Evolutionary conservation across 2,329 filamentous ascomycete genomes (phyloP), one percentile per base, ranked within the genome.

Genomic region (Fusarium concolor): DNA sequence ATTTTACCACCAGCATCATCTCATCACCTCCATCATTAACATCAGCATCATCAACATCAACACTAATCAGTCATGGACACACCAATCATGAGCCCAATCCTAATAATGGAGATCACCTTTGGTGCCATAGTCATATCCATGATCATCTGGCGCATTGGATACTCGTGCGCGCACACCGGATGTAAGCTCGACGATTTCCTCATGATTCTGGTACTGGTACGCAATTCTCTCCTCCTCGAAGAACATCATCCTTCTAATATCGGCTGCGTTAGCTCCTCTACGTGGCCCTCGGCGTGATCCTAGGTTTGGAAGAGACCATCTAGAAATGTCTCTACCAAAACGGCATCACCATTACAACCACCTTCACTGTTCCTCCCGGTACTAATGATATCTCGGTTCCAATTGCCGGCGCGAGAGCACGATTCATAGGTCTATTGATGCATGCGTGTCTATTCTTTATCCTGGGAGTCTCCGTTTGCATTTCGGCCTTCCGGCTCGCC

Each of bases 401-500:
- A 67, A 56, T 69, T 50, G 56, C 62, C 11, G 86, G 86, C 0
- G 85, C 85, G 15, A 87, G 87, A 70, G 81, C 84, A 1, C 84
- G 87, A 58, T 71, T 89, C 7, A 74, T 82, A 1, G 84, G 85
- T 8, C 87, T 85, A 84, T 79, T 82, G 11, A 73, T 82, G 15
- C 88, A 88, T 65, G 81, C 80, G 1, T 71, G 80, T 6, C 72
- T 87, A 12, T 71, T 88, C 22, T 86, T 83, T 81, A 71, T 82
- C 22, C 72, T 87, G 50, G 88, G 88, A 72, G 72, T 79, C 3
- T 85, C 85, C 49, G 82, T 87, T 78, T 79, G 83, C 6, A 76
- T 83, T 28, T 87, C 86, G 71, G 87, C 86, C 70, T 76, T 80
- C 5, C 78, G 85, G 54, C 77, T 88, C 20, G 86, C 81, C 20